Evolutionary conservation across 2,329 filamentous ascomycete genomes (phyloP).

Genomic region (Aspergillus neoniger): DNA sequence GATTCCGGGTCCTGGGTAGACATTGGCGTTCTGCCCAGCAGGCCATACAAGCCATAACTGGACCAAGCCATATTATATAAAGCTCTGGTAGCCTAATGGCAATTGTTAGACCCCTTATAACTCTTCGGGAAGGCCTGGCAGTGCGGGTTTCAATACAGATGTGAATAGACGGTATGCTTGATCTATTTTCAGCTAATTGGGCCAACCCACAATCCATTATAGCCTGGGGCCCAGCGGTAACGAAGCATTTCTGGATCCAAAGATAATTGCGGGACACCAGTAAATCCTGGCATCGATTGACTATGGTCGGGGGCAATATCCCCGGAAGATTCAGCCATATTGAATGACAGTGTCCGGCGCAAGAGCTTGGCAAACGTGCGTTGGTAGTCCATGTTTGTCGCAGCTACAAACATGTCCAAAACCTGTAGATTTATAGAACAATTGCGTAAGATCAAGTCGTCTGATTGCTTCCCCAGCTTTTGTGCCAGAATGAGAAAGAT

Average conservation of each 20-base stretch:
- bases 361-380: slow-evolving; percentile 2
- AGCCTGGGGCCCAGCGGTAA: slow-evolving; percentile 3
- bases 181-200: background rate
- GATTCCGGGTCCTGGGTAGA: background rate
- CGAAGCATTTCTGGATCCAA: slow-evolving; percentile 6
- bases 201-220: background rate
- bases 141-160: no score
- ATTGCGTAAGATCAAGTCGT: background rate
- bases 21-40: background rate
- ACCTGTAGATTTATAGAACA: slow-evolving; percentile 2
- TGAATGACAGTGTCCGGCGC: background rate
- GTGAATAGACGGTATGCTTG: background rate
- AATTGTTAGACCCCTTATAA: background rate
- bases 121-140: background rate
- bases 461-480: background rate
- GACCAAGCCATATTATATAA: background rate
- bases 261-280: background rate
- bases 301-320: background rate
- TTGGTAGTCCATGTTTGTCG: slow-evolving; percentile 7
- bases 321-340: background rate
- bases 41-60: background rate
- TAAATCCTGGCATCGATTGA: background rate
- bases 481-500: slow-evolving; percentile 7
- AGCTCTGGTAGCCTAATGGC: background rate
- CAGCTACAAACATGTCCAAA: background rate